A percentile compares a stretch with the other conserved stretches of the same genome.
These are phyloP conservation scores for Colletotrichum musae DNA, from an alignment of 2,329 filamentous ascomycete species.

Conservation along the genomic window DNA sequence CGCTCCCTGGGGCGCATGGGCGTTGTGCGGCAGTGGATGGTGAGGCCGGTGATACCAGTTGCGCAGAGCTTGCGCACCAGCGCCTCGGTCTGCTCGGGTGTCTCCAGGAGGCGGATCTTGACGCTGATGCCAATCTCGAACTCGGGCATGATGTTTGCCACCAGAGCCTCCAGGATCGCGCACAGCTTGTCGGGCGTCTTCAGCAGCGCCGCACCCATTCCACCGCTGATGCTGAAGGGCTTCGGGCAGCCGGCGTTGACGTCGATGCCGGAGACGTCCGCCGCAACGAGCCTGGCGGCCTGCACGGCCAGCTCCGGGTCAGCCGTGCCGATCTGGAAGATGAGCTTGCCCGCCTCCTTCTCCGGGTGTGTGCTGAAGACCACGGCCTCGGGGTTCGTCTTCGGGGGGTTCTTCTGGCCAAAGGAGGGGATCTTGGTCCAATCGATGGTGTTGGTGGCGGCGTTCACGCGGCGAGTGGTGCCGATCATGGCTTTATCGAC, in stretches of 20 bases:
- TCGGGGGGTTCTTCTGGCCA: conserved; percentile 69
- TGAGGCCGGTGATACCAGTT: conserved; percentile 93
- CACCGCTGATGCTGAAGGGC: conserved; percentile 91
- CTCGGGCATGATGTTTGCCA: conserved; percentile 81
- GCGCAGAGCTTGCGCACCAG: conserved; percentile 84
- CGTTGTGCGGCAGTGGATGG: conserved; percentile 95
- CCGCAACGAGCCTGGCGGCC: conserved; percentile 86
- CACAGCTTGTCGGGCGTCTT: conserved; percentile 87
- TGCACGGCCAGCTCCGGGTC: conserved; percentile 86
- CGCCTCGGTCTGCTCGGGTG: conserved; percentile 79
- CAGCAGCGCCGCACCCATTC: conserved; percentile 95
- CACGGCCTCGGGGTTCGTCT: conserved; percentile 73
- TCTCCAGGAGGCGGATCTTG: conserved; percentile 92
- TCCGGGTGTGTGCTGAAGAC: conserved; percentile 89
- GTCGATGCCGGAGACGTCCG: conserved; percentile 93
- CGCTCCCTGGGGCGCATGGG: conserved; percentile 93
- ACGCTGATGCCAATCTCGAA: conserved; percentile 95
- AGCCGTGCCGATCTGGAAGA: conserved; percentile 94
- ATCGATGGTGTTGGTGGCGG: conserved; percentile 84
- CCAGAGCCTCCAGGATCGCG: conserved; percentile 86
- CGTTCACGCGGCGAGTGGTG: conserved; percentile 82
- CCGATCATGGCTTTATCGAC: conserved; percentile 94
- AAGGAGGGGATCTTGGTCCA: conserved; percentile 85
- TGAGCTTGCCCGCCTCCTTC: conserved; percentile 80
- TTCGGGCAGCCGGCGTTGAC: conserved; percentile 99